Percentiles rank a stretch among this genome's conserved stretches.
phyloP scores from a whole-genome alignment of 75 land plant species.

The Sequoiadendron giganteum region DNA sequence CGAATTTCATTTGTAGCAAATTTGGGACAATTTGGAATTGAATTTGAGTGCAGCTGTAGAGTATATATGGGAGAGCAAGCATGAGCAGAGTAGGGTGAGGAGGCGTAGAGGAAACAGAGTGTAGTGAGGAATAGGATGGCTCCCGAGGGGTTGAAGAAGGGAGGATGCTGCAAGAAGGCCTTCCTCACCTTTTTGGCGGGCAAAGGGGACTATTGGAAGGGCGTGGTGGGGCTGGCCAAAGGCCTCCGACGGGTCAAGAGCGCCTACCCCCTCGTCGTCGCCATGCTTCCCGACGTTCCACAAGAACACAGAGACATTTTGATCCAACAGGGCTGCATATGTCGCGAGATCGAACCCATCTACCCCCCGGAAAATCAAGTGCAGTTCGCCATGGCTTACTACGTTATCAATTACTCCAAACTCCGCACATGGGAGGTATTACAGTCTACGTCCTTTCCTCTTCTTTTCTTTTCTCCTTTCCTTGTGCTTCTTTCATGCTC shows the following conservation, averaged over 20 bases:
- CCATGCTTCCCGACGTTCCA: slow-evolving; percentile 51
- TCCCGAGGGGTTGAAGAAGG: not conserved
- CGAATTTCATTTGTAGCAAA: not conserved
- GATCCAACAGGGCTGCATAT: slow-evolving; percentile 38
- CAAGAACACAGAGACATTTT: slow-evolving; percentile 37
- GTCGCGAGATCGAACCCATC: slow-evolving; percentile 44
- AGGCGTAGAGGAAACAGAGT: not conserved
- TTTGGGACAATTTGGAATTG: not conserved
- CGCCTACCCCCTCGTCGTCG: slow-evolving; percentile 41
- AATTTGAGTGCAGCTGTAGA: not conserved
- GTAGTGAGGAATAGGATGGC: not conserved
- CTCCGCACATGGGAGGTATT: slow-evolving; percentile 57
- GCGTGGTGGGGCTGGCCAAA: slow-evolving; percentile 40
- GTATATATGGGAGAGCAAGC: too few relatives aligned
- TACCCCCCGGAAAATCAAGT: slow-evolving; percentile 32
- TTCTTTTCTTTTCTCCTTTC: not conserved
- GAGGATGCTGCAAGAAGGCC: slow-evolving; percentile 24
- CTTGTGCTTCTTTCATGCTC: not conserved
- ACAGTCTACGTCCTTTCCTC: not conserved
- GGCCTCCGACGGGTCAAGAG: slow-evolving; percentile 33
- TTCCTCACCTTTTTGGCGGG: slow-evolving; percentile 59
- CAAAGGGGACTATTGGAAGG: slow-evolving; percentile 35
- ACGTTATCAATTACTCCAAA: slow-evolving; percentile 68
- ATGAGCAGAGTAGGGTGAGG: too few relatives aligned
- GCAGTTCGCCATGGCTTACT: slow-evolving; percentile 26